phyloP scores from a whole-genome alignment of 495 filamentous ascomycete species.

The Lasiosphaeria hispida region DNA sequence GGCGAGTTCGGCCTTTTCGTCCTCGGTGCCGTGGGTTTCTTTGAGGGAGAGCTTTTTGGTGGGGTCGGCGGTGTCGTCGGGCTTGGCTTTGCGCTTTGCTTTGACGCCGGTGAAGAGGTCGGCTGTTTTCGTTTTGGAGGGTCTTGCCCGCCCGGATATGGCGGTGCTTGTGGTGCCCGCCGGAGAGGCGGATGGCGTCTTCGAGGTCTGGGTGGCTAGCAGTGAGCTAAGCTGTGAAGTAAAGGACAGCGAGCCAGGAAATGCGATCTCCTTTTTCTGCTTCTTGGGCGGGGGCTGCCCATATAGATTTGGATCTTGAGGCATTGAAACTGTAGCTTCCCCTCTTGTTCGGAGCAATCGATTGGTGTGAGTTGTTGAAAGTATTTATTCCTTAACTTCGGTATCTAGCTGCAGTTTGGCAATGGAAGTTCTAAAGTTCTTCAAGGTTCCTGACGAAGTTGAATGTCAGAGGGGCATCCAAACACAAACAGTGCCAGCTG shows the following conservation, averaged over 20 bases:
- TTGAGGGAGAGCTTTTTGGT: slow-evolving; percentile 40
- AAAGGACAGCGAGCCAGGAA: slow-evolving; percentile 77
- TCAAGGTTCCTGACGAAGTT: neutral
- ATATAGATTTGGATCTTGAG: slow-evolving; percentile 67
- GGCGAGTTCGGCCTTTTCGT: slow-evolving; percentile 42
- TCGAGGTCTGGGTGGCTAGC: slow-evolving; percentile 45
- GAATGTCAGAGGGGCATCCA: neutral
- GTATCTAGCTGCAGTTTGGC: no score
- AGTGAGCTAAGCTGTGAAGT: slow-evolving; percentile 72
- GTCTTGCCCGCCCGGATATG: slow-evolving; percentile 58
- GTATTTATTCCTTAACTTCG: no score
- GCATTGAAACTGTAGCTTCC: slow-evolving; percentile 37
- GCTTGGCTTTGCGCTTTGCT: slow-evolving; percentile 61
- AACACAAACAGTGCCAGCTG: slow-evolving; percentile 1
- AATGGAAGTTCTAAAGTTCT: no score
- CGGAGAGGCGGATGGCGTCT: slow-evolving; percentile 30
- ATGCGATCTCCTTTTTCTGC: slow-evolving; percentile 57
- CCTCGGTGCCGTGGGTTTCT: slow-evolving; percentile 42
- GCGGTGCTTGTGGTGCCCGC: slow-evolving; percentile 31
- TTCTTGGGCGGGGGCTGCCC: slow-evolving; percentile 65
- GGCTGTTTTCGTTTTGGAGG: slow-evolving; percentile 65
- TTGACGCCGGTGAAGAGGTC: slow-evolving; percentile 65
- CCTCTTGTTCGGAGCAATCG: neutral
- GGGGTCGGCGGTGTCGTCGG: slow-evolving; percentile 8
- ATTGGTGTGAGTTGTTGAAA: no score